phyloP scores from a whole-genome alignment of 352 stramenopile species.

The Phytophthora tentaculata region DNA sequence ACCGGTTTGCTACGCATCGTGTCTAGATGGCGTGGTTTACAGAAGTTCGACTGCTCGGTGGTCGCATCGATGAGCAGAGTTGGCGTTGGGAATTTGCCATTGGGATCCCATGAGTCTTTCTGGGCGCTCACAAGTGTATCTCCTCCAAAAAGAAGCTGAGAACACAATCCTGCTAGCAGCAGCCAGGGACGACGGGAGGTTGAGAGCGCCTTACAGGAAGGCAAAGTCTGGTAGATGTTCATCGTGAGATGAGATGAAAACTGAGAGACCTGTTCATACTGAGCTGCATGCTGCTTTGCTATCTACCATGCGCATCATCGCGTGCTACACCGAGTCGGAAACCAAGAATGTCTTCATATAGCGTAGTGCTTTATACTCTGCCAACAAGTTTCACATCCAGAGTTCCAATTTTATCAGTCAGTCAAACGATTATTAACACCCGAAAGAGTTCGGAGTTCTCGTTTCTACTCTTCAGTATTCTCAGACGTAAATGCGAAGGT shows the following conservation, averaged over 20 bases:
- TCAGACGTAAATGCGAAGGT: conserved; percentile 12
- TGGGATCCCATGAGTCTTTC: conserved; percentile 57
- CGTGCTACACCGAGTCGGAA: conserved; percentile 11
- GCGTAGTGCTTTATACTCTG: background rate
- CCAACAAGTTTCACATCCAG: background rate
- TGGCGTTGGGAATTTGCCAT: conserved; percentile 40
- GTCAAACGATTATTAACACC: background rate
- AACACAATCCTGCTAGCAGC: conserved; percentile 23
- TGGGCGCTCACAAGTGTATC: conserved; percentile 23
- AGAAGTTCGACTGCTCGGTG: conserved; percentile 48
- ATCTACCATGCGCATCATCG: conserved; percentile 13
- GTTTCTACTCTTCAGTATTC: conserved; percentile 7
- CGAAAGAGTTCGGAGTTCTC: conserved; percentile 1
- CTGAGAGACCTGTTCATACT: conserved; percentile 14
- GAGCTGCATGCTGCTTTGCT: background rate
- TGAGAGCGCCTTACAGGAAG: background rate
- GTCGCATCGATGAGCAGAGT: conserved; percentile 45
- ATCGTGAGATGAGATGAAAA: conserved; percentile 39
- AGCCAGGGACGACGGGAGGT: conserved; percentile 19
- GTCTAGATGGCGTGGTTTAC: conserved; percentile 66
- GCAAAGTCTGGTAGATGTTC: conserved; percentile 19
- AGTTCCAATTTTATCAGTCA: conserved; percentile 12
- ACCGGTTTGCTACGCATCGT: conserved; percentile 50
- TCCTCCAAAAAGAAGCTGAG: conserved; percentile 25
- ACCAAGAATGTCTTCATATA: conserved; percentile 28